Evolutionary conservation across 2,329 filamentous ascomycete genomes (phyloP).

Genomic region (Dothideomycetes sp.): DNA sequence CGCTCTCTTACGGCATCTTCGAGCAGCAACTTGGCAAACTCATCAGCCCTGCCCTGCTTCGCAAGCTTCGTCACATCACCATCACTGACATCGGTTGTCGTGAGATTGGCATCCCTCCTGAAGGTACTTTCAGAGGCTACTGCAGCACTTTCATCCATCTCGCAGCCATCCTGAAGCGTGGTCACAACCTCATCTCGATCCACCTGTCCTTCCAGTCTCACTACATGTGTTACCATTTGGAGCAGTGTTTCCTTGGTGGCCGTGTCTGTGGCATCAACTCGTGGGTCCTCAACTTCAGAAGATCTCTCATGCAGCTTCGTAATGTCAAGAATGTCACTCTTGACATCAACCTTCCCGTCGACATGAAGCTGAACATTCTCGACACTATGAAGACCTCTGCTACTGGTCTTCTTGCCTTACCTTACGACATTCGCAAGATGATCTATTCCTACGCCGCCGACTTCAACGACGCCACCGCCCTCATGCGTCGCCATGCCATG

Average conservation of each 20-base stretch:
- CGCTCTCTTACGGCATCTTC: conserved; percentile 24
- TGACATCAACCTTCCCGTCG: conserved; percentile 17
- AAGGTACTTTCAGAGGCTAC: conserved; percentile 22
- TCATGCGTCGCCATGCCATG: background rate
- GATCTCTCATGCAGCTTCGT: conserved; percentile 17
- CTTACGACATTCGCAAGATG: conserved; percentile 21
- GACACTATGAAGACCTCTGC: conserved; percentile 17
- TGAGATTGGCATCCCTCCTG: conserved; percentile 13
- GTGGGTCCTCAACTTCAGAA: conserved; percentile 17
- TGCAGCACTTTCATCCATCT: conserved; percentile 20
- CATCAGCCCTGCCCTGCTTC: conserved; percentile 19
- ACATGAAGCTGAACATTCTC: conserved; percentile 19
- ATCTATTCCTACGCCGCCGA: conserved; percentile 22
- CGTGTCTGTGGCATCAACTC: conserved; percentile 23
- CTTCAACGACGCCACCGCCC: conserved; percentile 15
- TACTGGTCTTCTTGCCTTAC: conserved; percentile 20
- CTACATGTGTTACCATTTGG: conserved; percentile 20
- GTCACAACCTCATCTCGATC: conserved; percentile 24
- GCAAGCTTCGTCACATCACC: conserved; percentile 18
- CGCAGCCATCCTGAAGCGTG: conserved; percentile 17
- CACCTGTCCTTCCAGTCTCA: conserved; percentile 20
- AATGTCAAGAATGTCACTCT: conserved; percentile 20
- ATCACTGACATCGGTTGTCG: conserved; percentile 12
- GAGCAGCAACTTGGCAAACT: conserved; percentile 15
- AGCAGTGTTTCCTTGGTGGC: conserved; percentile 16